Conservation (phyloP, 768 basidiomycete species). For the Cystoderma amianthinum region DNA sequence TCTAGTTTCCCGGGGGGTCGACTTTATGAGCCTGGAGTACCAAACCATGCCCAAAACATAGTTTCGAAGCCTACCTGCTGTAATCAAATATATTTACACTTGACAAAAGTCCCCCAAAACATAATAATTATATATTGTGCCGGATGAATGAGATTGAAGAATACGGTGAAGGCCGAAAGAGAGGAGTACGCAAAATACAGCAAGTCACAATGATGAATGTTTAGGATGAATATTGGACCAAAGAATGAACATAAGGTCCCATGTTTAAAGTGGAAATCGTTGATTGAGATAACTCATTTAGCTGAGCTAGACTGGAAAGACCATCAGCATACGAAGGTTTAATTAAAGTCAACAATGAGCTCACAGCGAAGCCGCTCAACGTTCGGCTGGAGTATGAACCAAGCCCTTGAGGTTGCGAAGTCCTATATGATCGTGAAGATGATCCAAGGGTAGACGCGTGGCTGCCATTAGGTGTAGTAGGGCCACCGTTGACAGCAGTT, state of each 20-base stretch:
- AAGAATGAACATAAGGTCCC: neutral
- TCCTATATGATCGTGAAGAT: slow-evolving; percentile 52
- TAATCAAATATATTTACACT: too few relatives aligned
- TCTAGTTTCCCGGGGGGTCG: too few relatives aligned
- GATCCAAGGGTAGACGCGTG: slow-evolving; percentile 53
- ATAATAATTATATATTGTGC: too few relatives aligned
- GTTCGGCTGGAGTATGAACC: slow-evolving; percentile 74
- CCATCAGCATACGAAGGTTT: slow-evolving; percentile 6
- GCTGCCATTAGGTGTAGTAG: slow-evolving; percentile 52
- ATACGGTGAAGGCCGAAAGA: neutral
- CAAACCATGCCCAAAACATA: too few relatives aligned
- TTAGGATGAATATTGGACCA: neutral
- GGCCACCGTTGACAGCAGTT: slow-evolving; percentile 40
- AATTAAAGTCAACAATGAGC: slow-evolving; percentile 17
- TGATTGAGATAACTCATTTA: slow-evolving; percentile 23
- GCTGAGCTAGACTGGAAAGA: slow-evolving; percentile 27
- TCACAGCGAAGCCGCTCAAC: slow-evolving; percentile 62
- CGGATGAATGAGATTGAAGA: too few relatives aligned
- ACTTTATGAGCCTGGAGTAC: too few relatives aligned
- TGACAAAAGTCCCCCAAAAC: too few relatives aligned
- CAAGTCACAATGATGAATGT: slow-evolving; percentile 1
- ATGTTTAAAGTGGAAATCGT: slow-evolving; percentile 6
- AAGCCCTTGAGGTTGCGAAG: slow-evolving; percentile 63
- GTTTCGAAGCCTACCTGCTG: too few relatives aligned
- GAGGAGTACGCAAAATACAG: slow-evolving; percentile 4